These are phyloP conservation scores for Blastobotrys chiropterorum DNA, from an alignment of 805 yeast genomes.

Conservation along the genomic window DNA sequence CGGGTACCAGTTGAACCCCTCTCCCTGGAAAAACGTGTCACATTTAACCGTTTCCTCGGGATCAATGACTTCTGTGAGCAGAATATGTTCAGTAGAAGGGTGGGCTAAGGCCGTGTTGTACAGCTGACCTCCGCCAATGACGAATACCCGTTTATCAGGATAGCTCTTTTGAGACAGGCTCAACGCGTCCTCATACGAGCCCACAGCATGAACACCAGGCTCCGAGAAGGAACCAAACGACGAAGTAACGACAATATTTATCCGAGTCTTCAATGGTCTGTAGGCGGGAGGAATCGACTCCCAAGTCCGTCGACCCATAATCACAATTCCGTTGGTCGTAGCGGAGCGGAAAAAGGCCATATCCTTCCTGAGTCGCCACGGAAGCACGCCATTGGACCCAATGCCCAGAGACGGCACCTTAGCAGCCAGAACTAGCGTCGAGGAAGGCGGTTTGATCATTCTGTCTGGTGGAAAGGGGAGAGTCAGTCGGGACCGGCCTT, in stretches of 20 bases:
- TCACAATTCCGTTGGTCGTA: conserved; percentile 53
- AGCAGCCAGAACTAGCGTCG: conserved; percentile 79
- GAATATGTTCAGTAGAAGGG: conserved; percentile 45
- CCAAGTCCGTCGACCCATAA: conserved; percentile 97
- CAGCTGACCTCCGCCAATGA: conserved; percentile 91
- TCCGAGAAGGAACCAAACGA: conserved; percentile 18
- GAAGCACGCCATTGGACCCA: conserved; percentile 73
- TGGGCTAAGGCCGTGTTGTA: conserved; percentile 51
- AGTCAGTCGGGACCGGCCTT: not conserved
- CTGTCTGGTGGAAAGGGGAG: too few species aligned
- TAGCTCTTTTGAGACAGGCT: conserved; percentile 9
- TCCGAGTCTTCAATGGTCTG: conserved; percentile 71
- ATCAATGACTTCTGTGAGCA: conserved; percentile 62
- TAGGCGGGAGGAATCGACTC: conserved; percentile 82
- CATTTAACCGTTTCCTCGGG: conserved; percentile 39
- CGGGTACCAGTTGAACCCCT: conserved; percentile 12
- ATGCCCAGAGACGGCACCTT: conserved; percentile 75
- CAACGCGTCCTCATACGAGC: conserved; percentile 42
- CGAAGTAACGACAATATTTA: conserved; percentile 71
- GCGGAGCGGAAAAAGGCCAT: conserved; percentile 78
- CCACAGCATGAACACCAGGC: conserved; percentile 32
- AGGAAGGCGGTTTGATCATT: not conserved
- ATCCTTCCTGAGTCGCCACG: conserved; percentile 83
- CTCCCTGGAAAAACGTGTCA: conserved; percentile 59
- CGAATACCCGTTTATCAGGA: conserved; percentile 46